Evolutionary conservation across 169 alveolate genomes (phyloP), one percentile per base, ranked within the genome.

Genomic region (Ichthyophthirius multifiliis): DNA sequence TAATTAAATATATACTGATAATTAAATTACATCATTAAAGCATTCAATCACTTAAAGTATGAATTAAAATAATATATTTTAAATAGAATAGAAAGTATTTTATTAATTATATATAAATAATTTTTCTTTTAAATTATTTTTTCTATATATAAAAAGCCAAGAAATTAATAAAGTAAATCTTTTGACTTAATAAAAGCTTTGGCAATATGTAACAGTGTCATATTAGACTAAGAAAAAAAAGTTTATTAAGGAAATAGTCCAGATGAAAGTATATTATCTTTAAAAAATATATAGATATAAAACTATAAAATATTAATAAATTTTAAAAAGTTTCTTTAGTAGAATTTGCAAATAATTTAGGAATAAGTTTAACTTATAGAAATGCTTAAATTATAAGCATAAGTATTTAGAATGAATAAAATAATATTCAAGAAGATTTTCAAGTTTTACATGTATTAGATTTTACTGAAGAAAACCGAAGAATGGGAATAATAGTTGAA

Each of bases 261-360:
- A 55, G 71, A 55, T 15, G 71, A 55, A 55, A 39, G 71, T 55
- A 55, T 27, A 45, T 16, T 27, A 48, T 18, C 23, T 18, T 18
- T 20, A 20, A 18, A 3, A 31, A 15, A 2, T 9, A 41, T 41
- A 41, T 9, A 9, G 7, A 9, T 41, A 13, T 13, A 41, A 41
- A 41, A 9, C 46, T 13, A 7, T 41, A 41, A 41, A 9, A 7
- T 96, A 87, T 89, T 98, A 98, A 82, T 98, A 99, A 4, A 93
- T 98, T 30, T 95, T 99, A 97, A 84, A 99, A 87, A 82, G 79
- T 88, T 9, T 94, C 95, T 2, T 83, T 87, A 46, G 92, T 87
- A 5, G 55, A 83, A 74, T 75, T 87, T 71, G 92, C 92, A 1
- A 85, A 78, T 15, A 80, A 85, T 18, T 62, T 91, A 65, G 82